phyloP scores from a whole-genome alignment of 2,329 filamentous ascomycete species.

The Alternaria incomplexa region DNA sequence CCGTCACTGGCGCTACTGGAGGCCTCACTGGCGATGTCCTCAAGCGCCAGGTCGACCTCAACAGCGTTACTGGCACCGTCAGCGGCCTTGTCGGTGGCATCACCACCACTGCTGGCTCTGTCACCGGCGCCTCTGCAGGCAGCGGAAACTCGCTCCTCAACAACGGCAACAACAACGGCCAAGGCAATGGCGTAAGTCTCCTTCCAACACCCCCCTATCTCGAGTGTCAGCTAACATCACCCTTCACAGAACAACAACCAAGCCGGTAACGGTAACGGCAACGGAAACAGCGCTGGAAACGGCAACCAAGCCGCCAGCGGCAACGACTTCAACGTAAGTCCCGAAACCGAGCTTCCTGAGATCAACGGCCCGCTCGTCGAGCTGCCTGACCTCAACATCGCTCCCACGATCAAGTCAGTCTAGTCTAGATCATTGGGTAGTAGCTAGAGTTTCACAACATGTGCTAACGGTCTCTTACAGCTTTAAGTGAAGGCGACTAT shows the following conservation, averaged over 20 bases:
- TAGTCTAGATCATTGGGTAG: background rate
- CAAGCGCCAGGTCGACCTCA: background rate
- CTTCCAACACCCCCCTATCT: background rate
- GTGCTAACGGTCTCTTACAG: background rate
- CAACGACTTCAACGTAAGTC: constrained; percentile 23
- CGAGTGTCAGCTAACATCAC: background rate
- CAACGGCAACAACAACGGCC: constrained; percentile 10
- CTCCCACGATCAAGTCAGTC: constrained; percentile 14
- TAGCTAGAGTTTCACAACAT: background rate
- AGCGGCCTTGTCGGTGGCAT: background rate
- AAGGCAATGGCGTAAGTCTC: constrained; percentile 9
- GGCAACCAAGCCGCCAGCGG: constrained; percentile 14
- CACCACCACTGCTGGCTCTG: constrained; percentile 11
- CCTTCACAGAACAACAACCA: background rate
- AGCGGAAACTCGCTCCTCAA: constrained; percentile 5
- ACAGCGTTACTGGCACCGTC: background rate
- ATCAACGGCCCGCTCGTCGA: background rate
- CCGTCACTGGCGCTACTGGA: background rate
- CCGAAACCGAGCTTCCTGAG: background rate
- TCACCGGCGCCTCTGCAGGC: constrained; percentile 13
- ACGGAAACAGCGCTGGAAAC: constrained; percentile 12
- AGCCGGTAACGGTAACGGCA: constrained; percentile 9
- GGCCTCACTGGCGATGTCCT: background rate
- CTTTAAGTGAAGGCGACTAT: background rate
- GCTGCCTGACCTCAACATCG: constrained; percentile 5